phyloP scores from a whole-genome alignment of 345 rosid species.

The Populus deltoides region DNA sequence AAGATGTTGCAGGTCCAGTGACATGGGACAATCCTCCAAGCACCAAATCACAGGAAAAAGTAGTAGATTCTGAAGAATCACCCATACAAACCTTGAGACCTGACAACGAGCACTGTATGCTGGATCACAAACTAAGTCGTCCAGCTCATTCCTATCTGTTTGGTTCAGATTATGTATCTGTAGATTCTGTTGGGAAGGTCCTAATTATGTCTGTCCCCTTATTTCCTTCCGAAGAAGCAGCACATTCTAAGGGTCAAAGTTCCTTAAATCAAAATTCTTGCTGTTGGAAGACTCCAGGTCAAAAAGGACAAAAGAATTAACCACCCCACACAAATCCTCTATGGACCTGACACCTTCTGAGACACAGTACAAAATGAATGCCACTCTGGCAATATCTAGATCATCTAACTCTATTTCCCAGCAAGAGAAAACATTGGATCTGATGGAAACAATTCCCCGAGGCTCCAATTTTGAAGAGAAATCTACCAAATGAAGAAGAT shows the following conservation, averaged over 20 bases:
- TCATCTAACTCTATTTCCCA: slow-evolving; percentile 9
- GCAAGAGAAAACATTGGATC: slow-evolving; percentile 26
- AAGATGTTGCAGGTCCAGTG: slow-evolving; percentile 43
- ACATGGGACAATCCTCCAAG: slow-evolving; percentile 26
- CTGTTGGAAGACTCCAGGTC: slow-evolving; percentile 20
- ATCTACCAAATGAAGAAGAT: slow-evolving; percentile 26
- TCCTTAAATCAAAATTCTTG: slow-evolving; percentile 22
- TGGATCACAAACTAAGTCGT: slow-evolving; percentile 20
- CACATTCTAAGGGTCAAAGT: slow-evolving; percentile 23
- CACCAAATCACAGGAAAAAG: slow-evolving; percentile 13
- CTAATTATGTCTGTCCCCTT: slow-evolving; percentile 54
- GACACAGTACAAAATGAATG: slow-evolving; percentile 20
- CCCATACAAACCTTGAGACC: slow-evolving; percentile 32
- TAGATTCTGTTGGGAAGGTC: slow-evolving; percentile 71
- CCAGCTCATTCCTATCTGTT: slow-evolving; percentile 54
- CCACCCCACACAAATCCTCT: slow-evolving; percentile 22
- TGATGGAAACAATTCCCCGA: slow-evolving; percentile 29
- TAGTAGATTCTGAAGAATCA: slow-evolving; percentile 25
- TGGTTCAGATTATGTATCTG: slow-evolving; percentile 64
- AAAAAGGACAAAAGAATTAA: slow-evolving; percentile 18
- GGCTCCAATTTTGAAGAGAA: slow-evolving; percentile 27
- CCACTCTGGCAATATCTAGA: slow-evolving; percentile 15
- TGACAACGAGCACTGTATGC: slow-evolving; percentile 27
- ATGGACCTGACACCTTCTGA: slow-evolving; percentile 21
- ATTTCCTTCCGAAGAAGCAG: slow-evolving; percentile 31